phyloP scores from a whole-genome alignment of 768 basidiomycete species.

The Suillus subalutaceus region DNA sequence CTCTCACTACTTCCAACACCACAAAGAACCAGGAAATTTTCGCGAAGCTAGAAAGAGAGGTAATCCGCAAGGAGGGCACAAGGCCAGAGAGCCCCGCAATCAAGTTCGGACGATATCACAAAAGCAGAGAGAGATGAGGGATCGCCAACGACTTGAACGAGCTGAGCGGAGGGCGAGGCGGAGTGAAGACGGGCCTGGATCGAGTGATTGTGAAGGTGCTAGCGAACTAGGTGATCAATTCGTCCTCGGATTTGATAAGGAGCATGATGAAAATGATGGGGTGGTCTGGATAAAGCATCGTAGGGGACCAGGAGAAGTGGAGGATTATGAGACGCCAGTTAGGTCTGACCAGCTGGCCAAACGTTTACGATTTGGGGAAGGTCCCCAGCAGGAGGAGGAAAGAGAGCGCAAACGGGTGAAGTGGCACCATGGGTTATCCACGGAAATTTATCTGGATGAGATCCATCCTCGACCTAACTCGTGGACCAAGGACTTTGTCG shows the following conservation, averaged over 20 bases:
- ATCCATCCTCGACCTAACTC: constrained; percentile 53
- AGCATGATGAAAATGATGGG: constrained; percentile 30
- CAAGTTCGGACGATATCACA: constrained; percentile 71
- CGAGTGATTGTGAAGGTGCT: constrained; percentile 35
- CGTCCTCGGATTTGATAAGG: constrained; percentile 11
- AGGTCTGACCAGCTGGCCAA: constrained; percentile 44
- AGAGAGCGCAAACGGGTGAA: constrained; percentile 62
- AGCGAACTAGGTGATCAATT: constrained; percentile 14
- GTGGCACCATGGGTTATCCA: constrained; percentile 74
- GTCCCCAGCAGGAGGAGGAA: constrained; percentile 29
- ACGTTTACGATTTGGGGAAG: constrained; percentile 40
- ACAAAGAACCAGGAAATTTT: constrained; percentile 69
- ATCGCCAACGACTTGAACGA: constrained; percentile 54
- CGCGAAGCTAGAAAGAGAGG: constrained; percentile 65
- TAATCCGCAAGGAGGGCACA: constrained; percentile 67
- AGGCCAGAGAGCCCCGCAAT: constrained; percentile 82
- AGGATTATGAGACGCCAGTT: constrained; percentile 74
- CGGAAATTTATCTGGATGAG: constrained; percentile 64
- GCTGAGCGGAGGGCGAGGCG: constrained; percentile 61
- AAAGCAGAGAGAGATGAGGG: constrained; percentile 66
- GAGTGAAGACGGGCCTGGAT: constrained; percentile 35
- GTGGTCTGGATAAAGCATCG: constrained; percentile 43
- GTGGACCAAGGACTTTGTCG: constrained; percentile 42
- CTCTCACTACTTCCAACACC: constrained; percentile 75
- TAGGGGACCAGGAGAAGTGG: constrained; percentile 79